Base-by-base conservation (phyloP, 2,329 filamentous ascomycete genomes). In the Lasiodiplodia sp. region DNA sequence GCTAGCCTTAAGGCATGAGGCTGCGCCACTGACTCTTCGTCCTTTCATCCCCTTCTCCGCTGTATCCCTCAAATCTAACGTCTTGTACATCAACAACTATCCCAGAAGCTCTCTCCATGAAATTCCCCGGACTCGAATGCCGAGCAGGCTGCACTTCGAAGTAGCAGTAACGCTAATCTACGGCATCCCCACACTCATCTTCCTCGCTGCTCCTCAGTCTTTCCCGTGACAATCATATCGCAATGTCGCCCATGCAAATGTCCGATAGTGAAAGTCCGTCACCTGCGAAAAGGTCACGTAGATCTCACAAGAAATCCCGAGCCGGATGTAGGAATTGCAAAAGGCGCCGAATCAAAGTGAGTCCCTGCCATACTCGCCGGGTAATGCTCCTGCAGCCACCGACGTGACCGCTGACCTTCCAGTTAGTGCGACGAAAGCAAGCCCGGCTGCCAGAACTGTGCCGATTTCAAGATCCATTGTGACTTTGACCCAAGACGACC, bases 271-370 rank as follows among this genome's bases (percentile, higher is more conserved):
- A 66, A 12, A 57, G 52, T 18, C 23, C 23, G 2, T 31, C 38
- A 34, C 25, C 16, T 18, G 11, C n/a, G 8, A 37, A 11, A 23
- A 47, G 53, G 25, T 68, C 49, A 4, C 47, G 66, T 1, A 68
- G 34, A n/a, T 49, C 57, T 2, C 66, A 68, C 44, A 58, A 51
- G 5, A 68, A 68, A 10, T 63, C 58, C 1, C 57, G 66, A 11
- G 31, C 49, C 8, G 66, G 66, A 10, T 68, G 66, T 25, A 25
- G 18, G 23, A 68, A 68, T 28, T 68, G 67, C 49, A 68, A 68
- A 21, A 56, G 12, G 25, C 67, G 67, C 18, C 44, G 60, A 28
- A 65, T 68, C 37, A 68, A 68, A 31, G 67, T 68, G 21, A 23
- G n/a, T 23, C 2, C 2, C 23, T n/a, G n/a, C 23, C 7, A 21